Evolutionary conservation across 805 yeast species (phyloP), one percentile per base, ranked within the genome.

Genomic region (Sungouiozyma intestinalis): DNA sequence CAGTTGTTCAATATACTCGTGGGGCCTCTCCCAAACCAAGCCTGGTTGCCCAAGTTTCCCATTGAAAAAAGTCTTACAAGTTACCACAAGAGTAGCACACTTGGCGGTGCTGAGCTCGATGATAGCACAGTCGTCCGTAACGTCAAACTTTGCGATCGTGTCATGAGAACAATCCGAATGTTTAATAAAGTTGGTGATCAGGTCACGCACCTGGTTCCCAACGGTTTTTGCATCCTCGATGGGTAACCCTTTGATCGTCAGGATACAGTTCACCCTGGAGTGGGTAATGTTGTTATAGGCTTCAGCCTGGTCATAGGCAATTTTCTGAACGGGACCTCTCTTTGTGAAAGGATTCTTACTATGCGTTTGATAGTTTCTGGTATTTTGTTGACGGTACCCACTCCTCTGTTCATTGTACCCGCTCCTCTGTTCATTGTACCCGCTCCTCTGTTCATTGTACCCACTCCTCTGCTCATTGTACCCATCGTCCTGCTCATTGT

Each of bases 11-110:
- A 60, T 45, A 31, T 48, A 58, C 7, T 51, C 54, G 19, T 47
- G 43, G 2, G 64, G 64, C 38, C 63, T 48, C 7, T 35, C 39
- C 62, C 62, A 58, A 21, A 38, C 35, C n/a, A 41, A 19, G 7
- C 16, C 11, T 27, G 24, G 9, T 19, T 38, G 14, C 6, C 41
- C 45, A 13, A 52, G 21, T 33, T 48, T 46, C 33, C 41, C 40
- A 15, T 54, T 52, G 14, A 60, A 40, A 31, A 44, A 55, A 3
- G 53, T 43, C 40, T 49, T 48, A 20, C 57, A 51, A 16, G 53
- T 43, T 15, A 58, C 37, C 8, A 55, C 51, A 13, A 51, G 40
- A 1, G 60, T 52, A 1, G 54, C 41, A 8, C 50, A 48, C 21
- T 46, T 50, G 13, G 45, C 42, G 2, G 50, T 35, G 33, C 41